Evolutionary conservation across 83 land plant species (phyloP), one percentile per base, ranked within the genome.

Genomic region (Picea mariana): DNA sequence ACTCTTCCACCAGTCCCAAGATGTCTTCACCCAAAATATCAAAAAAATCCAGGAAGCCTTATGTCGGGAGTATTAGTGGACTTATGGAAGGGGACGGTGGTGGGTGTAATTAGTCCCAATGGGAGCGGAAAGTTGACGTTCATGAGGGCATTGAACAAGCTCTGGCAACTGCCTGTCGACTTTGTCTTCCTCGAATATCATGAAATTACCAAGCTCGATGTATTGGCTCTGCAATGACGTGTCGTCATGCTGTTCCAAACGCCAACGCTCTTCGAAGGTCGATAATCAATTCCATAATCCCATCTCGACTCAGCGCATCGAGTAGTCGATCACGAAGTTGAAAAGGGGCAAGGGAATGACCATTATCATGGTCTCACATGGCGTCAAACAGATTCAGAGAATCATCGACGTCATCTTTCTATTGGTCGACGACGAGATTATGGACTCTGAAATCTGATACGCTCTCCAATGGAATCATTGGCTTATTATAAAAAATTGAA

Each of bases 161-260:
- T 97, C 77, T 97, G 98, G 98, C 96, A 97, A 87, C 96, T 98
- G 15, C 86, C 93, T 6, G 52, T 85, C 20, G 96, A 85, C 34
- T 21, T 93, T 13, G 92, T 97, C 58, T 93, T 89, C 83, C 69
- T 97, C 27, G 98, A 97, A 75, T 98, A 94, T 18, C 78, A 77
- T 11, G 99, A 97, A 80, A 87, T 95, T 24, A 82, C 88, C 60
- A 85, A 87, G 34, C 66, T 95, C 40, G 90, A 95, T 78, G 98
- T 95, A 16, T 82, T 97, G 67, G 2, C 79, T 31, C 90, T 93
- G 60, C 90, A 98, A 26, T 92, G 99, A 18, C 88, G 90, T 24
- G 93, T 95, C 83, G 99, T 98, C 67, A 97, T 97, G 99, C 90
- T 97, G 42, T 97, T 97, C 81, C 99, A 97, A 84, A 83, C 89